A percentile compares a stretch with the other conserved stretches of the same genome.
phyloP scores from a whole-genome alignment of 176 grass and related monocot genomes.

The Themeda triandra region DNA sequence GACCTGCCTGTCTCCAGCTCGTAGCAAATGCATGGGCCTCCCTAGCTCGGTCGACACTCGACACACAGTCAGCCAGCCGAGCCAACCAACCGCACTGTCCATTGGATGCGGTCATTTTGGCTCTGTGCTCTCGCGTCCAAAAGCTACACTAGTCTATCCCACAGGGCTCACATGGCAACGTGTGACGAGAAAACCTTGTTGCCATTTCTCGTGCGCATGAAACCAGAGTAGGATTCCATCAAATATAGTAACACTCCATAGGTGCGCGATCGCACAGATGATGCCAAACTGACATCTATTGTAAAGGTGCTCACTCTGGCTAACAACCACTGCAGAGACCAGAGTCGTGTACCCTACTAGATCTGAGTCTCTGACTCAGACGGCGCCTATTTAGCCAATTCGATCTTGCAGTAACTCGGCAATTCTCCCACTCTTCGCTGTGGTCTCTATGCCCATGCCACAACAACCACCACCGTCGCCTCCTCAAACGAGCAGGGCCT shows the following conservation, averaged over 20 bases:
- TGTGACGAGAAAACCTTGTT: background rate
- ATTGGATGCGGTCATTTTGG: background rate
- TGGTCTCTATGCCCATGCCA: background rate
- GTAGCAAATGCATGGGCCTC: background rate
- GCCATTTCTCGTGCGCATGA: background rate
- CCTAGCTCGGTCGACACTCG: background rate
- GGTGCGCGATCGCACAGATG: background rate
- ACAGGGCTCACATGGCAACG: conserved; percentile 28
- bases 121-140: background rate
- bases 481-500: background rate
- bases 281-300: background rate
- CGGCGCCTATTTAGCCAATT: background rate
- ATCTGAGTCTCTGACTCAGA: conserved; percentile 9
- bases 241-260: background rate
- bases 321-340: conserved; percentile 1
- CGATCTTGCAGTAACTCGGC: background rate
- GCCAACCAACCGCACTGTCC: background rate
- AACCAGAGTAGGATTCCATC: background rate
- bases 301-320: background rate
- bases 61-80: background rate
- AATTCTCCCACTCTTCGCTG: background rate
- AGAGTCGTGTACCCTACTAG: background rate
- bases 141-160: background rate
- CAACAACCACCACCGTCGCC: background rate
- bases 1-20: background rate